These are phyloP conservation scores for Fraxinus xanthoxyloides DNA, from an alignment of 305 asterid species.

Conservation along the genomic window DNA sequence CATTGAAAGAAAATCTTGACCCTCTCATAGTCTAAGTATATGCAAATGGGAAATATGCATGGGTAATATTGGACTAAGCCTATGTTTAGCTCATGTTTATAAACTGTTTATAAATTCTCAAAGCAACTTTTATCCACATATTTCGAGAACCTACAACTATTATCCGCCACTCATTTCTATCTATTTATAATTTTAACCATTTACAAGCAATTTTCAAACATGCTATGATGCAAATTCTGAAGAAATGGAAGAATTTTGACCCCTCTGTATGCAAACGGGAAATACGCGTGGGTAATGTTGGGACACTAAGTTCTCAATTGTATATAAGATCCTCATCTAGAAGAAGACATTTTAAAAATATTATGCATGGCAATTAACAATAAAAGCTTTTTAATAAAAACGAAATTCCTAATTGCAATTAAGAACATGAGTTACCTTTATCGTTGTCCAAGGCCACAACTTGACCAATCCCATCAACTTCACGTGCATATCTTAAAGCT, in stretches of 20 bases:
- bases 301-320: background rate
- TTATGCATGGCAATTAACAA: background rate
- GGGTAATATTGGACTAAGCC: background rate
- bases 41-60: background rate
- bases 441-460: conserved; percentile 96
- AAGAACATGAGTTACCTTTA: conserved; percentile 44
- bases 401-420: background rate
- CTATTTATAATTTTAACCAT: background rate
- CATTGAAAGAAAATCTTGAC: background rate
- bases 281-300: background rate
- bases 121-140: background rate
- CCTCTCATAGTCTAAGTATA: background rate
- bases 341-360: background rate
- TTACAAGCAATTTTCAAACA: background rate
- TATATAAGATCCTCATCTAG: background rate
- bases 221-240: background rate
- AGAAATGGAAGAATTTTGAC: conserved; percentile 1
- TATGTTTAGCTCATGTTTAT: background rate
- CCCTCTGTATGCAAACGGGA: background rate
- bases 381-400: background rate
- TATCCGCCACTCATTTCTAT: background rate
- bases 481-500: conserved; percentile 93
- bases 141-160: background rate
- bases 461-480: conserved; percentile 85
- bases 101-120: background rate